Evolutionary conservation across 2,329 filamentous ascomycete genomes (phyloP), one percentile per base, ranked within the genome.

Genomic region (Phaeosphaeria sp.): DNA sequence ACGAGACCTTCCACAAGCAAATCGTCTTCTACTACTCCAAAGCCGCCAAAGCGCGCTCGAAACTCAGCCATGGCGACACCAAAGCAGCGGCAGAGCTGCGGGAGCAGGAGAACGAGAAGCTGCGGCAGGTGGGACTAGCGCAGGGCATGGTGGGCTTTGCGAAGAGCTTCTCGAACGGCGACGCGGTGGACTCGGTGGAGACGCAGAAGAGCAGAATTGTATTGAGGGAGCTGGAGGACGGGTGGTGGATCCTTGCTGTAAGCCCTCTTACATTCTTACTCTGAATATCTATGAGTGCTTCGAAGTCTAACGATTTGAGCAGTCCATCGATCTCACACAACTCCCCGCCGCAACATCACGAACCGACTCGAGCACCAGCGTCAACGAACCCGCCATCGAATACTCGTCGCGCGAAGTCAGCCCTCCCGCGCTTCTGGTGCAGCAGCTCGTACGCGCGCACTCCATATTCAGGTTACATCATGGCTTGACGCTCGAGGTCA

Each of bases 101-200:
- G 6, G 87, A 91, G 64, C 88, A 93, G 71, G 87, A 88, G 72
- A 95, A 98, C 77, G 91, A 96, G 80, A 90, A 89, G 68, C 82
- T 98, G 69, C 87, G 95, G 64, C 93, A 97, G 82, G 93, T 99
- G 74, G 95, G 95, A 39, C 87, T 99, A 62, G 95, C 95, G 42
- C 95, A 99, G 80, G 95, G 93, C 74, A 97, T 98, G 90, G 90
- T 96, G 57, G 91, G 89, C 74, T 99, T 99, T 80, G 91, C 91
- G 22, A 64, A 60, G 73, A 93, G 89, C 69, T 99, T 99, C 78
- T 91, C 93, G 2, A 85, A 87, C 60, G 91, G 89, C 57, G 84
- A 89, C 65, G 77, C 91, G 1, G 86, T 97, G 40, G 92, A 97
- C 69, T 88, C 88, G 9, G 89, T 99, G 58, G 95, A 99, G 73